phyloP scores from a whole-genome alignment of 1,284 basidiomycete genomes.

The Leccinum ponderosum region DNA sequence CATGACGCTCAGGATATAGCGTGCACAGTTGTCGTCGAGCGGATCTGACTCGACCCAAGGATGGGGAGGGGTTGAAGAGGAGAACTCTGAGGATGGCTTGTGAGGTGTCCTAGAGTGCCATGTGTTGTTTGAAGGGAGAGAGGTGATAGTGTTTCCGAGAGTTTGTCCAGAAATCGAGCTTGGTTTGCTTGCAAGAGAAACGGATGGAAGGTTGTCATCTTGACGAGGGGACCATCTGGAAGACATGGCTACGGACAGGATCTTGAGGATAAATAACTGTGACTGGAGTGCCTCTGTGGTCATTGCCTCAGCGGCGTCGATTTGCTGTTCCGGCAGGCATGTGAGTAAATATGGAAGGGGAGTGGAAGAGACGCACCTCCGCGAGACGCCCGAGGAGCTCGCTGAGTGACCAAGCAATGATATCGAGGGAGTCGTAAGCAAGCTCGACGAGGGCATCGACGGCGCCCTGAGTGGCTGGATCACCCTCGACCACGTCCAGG shows the following conservation, averaged over 20 bases:
- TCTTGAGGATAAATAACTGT: conserved; percentile 86
- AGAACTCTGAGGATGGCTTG: conserved; percentile 41
- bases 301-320: conserved; percentile 50
- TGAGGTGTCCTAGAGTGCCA: conserved; percentile 35
- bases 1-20: conserved; percentile 83
- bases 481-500: conserved; percentile 72
- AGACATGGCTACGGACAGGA: conserved; percentile 76
- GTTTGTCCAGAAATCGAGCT: conserved; percentile 25
- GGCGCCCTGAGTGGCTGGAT: conserved; percentile 70
- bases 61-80: conserved; percentile 38
- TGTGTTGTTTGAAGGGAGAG: conserved; percentile 17
- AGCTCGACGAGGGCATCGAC: conserved; percentile 80
- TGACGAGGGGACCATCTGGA: conserved; percentile 65
- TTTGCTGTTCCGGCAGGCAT: conserved; percentile 41
- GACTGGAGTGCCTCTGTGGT: conserved; percentile 83
- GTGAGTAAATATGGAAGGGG: conserved; percentile 10
- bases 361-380: conserved; percentile 53
- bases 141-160: conserved; percentile 11
- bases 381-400: conserved; percentile 76
- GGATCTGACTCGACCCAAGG: conserved; percentile 66
- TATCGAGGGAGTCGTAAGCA: conserved; percentile 71
- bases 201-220: conserved; percentile 39
- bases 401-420: conserved; percentile 77
- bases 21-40: conserved; percentile 85
- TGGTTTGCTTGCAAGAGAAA: conserved; percentile 43